Percentiles rank a stretch among this genome's conserved stretches.
Conservation (phyloP, 1,139 yeast genomes). For the Taphrina confusa region DNA sequence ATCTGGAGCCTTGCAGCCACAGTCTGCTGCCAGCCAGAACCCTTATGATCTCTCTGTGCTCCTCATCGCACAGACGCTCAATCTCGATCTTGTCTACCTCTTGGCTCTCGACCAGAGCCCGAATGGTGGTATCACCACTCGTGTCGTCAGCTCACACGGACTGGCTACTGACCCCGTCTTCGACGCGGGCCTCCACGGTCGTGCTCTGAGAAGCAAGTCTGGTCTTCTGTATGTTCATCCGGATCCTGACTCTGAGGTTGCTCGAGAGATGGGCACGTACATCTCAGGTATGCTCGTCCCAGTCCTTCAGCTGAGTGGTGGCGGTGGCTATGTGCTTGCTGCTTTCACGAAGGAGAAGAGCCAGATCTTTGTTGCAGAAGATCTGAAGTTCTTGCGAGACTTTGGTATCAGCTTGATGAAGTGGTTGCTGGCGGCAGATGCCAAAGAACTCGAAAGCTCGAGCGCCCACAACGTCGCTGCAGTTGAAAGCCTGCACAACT, state of each 20-base stretch:
- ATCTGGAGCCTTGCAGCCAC: slow-evolving; percentile 6
- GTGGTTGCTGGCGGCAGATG: slow-evolving; percentile 33
- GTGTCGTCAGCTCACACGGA: slow-evolving; percentile 41
- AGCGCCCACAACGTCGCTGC: too few species aligned
- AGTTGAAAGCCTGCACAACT: too few species aligned
- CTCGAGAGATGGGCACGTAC: slow-evolving; percentile 30
- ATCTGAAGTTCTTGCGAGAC: slow-evolving; percentile 30
- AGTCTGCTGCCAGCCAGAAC: slow-evolving; percentile 4
- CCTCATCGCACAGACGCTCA: slow-evolving; percentile 36
- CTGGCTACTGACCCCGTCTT: slow-evolving; percentile 39
- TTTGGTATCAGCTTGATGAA: slow-evolving; percentile 32
- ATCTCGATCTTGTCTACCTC: slow-evolving; percentile 36
- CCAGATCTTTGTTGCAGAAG: slow-evolving; percentile 32
- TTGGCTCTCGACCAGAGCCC: slow-evolving; percentile 23
- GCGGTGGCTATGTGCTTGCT: slow-evolving; percentile 34
- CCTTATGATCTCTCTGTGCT: slow-evolving; percentile 34
- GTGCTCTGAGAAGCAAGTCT: slow-evolving; percentile 48
- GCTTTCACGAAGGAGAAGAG: slow-evolving; percentile 34
- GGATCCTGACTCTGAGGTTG: slow-evolving; percentile 47
- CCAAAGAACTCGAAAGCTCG: slow-evolving; percentile 23
- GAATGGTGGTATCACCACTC: slow-evolving; percentile 13
- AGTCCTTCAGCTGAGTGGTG: slow-evolving; percentile 23
- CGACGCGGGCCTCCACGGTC: slow-evolving; percentile 41
- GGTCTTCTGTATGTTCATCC: slow-evolving; percentile 44
- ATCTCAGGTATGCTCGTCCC: slow-evolving; percentile 34